Evolutionary conservation across 441 rosid species (phyloP).

Genomic region (Flueggea neowawraea): DNA sequence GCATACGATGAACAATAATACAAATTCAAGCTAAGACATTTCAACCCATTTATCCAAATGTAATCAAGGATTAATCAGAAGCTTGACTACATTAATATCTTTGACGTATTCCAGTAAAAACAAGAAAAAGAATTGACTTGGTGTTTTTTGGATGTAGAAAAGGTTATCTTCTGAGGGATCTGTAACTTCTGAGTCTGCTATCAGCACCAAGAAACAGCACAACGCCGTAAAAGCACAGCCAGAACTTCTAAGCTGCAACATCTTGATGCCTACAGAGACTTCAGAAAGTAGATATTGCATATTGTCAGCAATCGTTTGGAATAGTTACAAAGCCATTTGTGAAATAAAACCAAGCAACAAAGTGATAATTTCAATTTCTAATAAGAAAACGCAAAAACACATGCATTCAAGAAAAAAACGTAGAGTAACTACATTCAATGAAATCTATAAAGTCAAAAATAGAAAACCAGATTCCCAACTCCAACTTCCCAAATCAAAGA

Average conservation of each 20-base stretch:
- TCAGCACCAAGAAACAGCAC: conserved; percentile 28
- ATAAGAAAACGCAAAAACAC: neutral
- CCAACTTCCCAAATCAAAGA: too few species aligned
- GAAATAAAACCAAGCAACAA: too few species aligned
- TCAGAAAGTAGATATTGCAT: neutral
- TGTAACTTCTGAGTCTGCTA: conserved; percentile 40
- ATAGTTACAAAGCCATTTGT: too few species aligned
- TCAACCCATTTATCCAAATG: neutral
- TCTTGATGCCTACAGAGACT: conserved; percentile 16
- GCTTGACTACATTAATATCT: neutral
- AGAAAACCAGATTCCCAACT: too few species aligned
- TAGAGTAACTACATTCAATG: too few species aligned
- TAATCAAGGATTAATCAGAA: neutral
- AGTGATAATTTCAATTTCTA: too few species aligned
- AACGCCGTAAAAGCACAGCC: conserved; percentile 27
- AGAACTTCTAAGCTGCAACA: conserved; percentile 21
- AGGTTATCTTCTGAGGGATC: conserved; percentile 69
- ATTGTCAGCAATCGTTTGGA: neutral
- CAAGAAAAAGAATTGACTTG: too few species aligned
- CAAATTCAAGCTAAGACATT: neutral
- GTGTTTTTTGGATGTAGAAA: too few species aligned
- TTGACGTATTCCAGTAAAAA: neutral
- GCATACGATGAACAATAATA: neutral
- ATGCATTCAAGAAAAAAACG: too few species aligned
- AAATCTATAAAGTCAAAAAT: too few species aligned